Conservation (phyloP, 306 rosid genomes). For the Lathyrus oleraceus region DNA sequence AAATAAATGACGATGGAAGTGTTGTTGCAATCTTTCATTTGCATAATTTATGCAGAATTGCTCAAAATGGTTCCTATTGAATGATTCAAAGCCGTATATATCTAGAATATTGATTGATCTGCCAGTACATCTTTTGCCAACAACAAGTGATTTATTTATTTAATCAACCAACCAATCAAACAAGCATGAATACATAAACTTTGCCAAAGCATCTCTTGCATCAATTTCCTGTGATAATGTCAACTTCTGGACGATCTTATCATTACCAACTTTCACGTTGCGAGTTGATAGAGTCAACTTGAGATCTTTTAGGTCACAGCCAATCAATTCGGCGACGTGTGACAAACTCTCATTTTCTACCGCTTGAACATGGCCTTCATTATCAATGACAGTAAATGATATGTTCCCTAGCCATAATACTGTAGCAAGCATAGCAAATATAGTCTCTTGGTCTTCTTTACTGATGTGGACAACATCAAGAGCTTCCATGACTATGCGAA, state of each 20-base stretch:
- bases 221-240: slow-evolving; percentile 86
- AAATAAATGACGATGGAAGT: slow-evolving; percentile 94
- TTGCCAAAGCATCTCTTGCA: slow-evolving; percentile 97
- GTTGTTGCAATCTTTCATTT: slow-evolving; percentile 92
- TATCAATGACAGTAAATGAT: no score
- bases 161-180: slow-evolving; percentile 98
- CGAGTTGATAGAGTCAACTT: slow-evolving; percentile 76
- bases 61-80: slow-evolving; percentile 91
- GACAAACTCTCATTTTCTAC: slow-evolving; percentile 73
- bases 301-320: slow-evolving; percentile 71
- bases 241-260: slow-evolving; percentile 81
- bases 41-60: slow-evolving; percentile 69
- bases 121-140: slow-evolving; percentile 91
- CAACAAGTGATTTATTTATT: slow-evolving; percentile 90
- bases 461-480: no score
- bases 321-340: slow-evolving; percentile 70
- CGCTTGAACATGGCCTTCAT: slow-evolving; percentile 67
- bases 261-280: slow-evolving; percentile 80
- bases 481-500: slow-evolving; percentile 44
- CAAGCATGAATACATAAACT: slow-evolving; percentile 86
- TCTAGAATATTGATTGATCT: slow-evolving; percentile 97
- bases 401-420: no score
- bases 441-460: no score
- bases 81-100: slow-evolving; percentile 95
- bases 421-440: no score